These are phyloP conservation scores for Trichoderma sp. DNA, from an alignment of 2,329 filamentous ascomycete species.

Conservation along the genomic window DNA sequence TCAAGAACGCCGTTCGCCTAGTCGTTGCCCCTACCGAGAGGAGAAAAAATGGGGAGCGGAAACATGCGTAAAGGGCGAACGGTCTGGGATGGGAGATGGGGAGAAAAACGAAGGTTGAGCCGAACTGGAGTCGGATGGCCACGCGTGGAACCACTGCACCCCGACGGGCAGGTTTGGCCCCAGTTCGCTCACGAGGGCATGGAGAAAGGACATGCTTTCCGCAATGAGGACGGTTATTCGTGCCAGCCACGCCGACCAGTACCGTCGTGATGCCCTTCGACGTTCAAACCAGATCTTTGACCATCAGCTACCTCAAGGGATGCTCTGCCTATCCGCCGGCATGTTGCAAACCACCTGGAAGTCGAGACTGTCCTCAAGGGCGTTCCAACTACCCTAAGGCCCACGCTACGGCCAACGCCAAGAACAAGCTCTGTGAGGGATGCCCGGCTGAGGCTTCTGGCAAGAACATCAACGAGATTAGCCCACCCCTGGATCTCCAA, in stretches of 20 bases:
- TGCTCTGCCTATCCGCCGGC: constrained; percentile 95
- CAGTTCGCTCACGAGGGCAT: constrained; percentile 96
- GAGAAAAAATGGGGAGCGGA: too few relatives aligned
- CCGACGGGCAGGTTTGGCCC: constrained; percentile 96
- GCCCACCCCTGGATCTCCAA: constrained; percentile 94
- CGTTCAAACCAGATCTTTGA: constrained; percentile 98
- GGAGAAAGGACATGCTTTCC: constrained; percentile 87
- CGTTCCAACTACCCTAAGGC: constrained; percentile 86
- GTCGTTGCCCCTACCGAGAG: constrained; percentile 95
- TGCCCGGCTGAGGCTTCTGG: constrained; percentile 79
- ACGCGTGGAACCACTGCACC: constrained; percentile 85
- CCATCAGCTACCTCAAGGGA: constrained; percentile 94
- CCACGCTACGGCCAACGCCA: constrained; percentile 86
- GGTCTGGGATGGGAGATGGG: constrained; percentile 97
- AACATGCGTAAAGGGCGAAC: too few relatives aligned
- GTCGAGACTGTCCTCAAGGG: constrained; percentile 86
- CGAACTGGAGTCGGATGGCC: constrained; percentile 98
- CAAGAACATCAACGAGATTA: constrained; percentile 79
- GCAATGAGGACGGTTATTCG: constrained; percentile 85
- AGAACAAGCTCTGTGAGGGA: constrained; percentile 91
- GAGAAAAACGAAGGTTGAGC: constrained; percentile 96
- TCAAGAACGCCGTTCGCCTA: constrained; percentile 94
- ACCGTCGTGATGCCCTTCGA: constrained; percentile 93
- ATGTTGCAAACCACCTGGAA: constrained; percentile 88
- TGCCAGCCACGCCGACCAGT: constrained; percentile 91